Base-by-base conservation (phyloP, 2,329 filamentous ascomycete genomes). In the Aureobasidium lini region DNA sequence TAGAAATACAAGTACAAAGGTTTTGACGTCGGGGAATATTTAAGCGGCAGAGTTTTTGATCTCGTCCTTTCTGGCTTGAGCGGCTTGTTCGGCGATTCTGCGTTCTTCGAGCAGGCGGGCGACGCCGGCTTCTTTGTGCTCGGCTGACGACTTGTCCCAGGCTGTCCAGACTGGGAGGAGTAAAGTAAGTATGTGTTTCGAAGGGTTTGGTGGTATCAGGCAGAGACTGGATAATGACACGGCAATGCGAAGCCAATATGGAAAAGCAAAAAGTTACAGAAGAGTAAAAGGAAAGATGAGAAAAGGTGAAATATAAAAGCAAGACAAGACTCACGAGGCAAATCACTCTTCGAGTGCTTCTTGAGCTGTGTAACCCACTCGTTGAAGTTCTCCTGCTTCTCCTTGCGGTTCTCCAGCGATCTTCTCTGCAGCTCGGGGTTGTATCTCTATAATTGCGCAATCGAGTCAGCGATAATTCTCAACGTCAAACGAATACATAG, bases 401-500 rank as follows among this genome's bases (percentile, higher is more conserved):
- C 84, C 60, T 87, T 80, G 16, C 90, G 83, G 61, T 86, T 83
- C 73, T 92, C 91, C n/a, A 95, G 77, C 63, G 89, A 91, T 69
- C 88, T 84, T 73, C 89, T 89, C 71, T 94, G 89, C n/a, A 99
- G 82, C 36, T 97, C 94, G 0, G 93, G 93, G 73, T 93, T 97
- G 77, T 97, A 97, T 74, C 82, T 85, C 77, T 90, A 64, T 32
- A 44, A 40, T 36, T 11, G 32, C 48, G 8, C 34, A 31, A 11
- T 39, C 13, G 15, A 50, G 23, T 64, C 11, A 65, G 61, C 13
- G n/a, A 43, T 15, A 28, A 3, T 36, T 18, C 31, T 46, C n/a
- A 29, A 18, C 9, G 6, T 11, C n/a, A 53, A 50, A 46, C 18
- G n/a, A 34, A 23, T 23, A 23, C 2, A 23, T 23, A 23, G 23